A percentile compares a stretch with the other conserved stretches of the same genome.
Conservation (phyloP, 257 asterid species). For the Solanum gracilifrons region DNA sequence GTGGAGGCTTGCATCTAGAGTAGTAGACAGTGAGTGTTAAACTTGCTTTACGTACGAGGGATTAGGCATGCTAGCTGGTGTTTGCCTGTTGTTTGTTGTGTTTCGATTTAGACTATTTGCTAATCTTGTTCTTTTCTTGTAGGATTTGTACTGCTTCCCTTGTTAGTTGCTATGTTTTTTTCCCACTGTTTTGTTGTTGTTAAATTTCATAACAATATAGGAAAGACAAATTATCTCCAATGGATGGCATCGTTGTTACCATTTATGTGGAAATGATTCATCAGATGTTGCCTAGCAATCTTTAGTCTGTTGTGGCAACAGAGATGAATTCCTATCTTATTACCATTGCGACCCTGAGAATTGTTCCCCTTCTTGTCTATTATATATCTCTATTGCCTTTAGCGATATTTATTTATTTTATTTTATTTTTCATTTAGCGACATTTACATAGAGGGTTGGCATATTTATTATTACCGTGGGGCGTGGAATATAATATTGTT, state of each 20-base stretch:
- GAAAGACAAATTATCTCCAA: not conserved
- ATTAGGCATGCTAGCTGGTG: not conserved
- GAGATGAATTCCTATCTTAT: not conserved
- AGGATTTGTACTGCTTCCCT: not conserved
- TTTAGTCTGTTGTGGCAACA: not conserved
- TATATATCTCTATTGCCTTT: too few relatives aligned
- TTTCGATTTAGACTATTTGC: not conserved
- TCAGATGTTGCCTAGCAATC: not conserved
- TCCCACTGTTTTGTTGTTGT: not conserved
- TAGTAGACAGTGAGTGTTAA: not conserved
- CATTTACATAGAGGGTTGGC: too few relatives aligned
- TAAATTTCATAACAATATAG: not conserved
- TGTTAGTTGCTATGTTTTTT: too few relatives aligned
- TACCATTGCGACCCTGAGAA: not conserved
- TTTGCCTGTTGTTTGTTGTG: not conserved
- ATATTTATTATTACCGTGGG: too few relatives aligned
- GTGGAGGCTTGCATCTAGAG: not conserved
- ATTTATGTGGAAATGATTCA: not conserved
- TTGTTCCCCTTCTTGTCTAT: not conserved
- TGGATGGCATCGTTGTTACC: not conserved
- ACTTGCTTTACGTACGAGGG: not conserved
- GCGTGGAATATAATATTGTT: too few relatives aligned
- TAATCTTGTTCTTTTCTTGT: too few relatives aligned
- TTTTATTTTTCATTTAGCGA: too few relatives aligned
- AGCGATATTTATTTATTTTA: too few relatives aligned